Percentiles rank a stretch among this genome's conserved stretches.
These are phyloP conservation scores for Vigna radiata DNA, from an alignment of 306 rosid genomes.

Conservation along the genomic window DNA sequence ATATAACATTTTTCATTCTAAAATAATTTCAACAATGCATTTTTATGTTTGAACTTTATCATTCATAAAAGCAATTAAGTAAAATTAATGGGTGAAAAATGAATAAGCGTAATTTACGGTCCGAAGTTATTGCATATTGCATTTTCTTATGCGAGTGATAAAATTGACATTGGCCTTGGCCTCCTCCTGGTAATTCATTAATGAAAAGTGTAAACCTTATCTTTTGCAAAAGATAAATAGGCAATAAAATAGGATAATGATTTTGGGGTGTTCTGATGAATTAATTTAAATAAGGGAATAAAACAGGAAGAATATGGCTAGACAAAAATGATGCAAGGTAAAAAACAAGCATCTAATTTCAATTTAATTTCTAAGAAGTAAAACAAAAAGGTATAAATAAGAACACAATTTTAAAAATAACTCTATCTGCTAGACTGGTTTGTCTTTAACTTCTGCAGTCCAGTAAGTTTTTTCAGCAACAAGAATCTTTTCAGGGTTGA, in stretches of 20 bases:
- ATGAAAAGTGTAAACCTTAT: slow-evolving; percentile 2
- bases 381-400: slow-evolving; percentile 9
- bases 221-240: slow-evolving; percentile 32
- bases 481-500: slow-evolving; percentile 94
- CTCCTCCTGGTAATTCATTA: neutral
- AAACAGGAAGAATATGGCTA: slow-evolving; percentile 23
- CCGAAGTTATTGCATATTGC: too few species aligned
- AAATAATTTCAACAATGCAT: too few species aligned
- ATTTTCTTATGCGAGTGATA: slow-evolving; percentile 1
- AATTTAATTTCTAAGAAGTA: slow-evolving; percentile 26
- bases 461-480: slow-evolving; percentile 79
- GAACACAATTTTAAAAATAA: slow-evolving; percentile 11
- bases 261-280: neutral
- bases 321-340: slow-evolving; percentile 8
- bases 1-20: too few species aligned
- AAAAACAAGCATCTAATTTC: slow-evolving; percentile 6
- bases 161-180: neutral
- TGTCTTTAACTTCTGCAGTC: slow-evolving; percentile 64
- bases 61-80: neutral
- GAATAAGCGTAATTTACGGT: neutral
- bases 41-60: neutral
- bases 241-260: neutral
- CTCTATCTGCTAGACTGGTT: slow-evolving; percentile 40
- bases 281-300: neutral
- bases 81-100: neutral